Evolutionary conservation across 768 basidiomycete species (phyloP), one percentile per base, ranked within the genome.

Genomic region (Phylloporus arenicola): DNA sequence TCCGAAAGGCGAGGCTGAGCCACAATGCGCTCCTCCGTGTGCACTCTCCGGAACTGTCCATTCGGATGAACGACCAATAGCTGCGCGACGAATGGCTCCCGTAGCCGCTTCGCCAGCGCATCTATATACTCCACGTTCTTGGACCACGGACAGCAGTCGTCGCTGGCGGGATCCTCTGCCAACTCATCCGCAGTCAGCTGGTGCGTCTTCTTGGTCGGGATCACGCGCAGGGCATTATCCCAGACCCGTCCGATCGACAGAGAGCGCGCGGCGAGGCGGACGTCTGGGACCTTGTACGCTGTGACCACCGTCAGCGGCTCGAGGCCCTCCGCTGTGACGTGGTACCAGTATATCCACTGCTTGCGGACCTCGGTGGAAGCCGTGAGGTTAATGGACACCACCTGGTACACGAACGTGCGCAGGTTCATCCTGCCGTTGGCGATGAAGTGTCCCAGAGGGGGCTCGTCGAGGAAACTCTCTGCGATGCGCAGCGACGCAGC

Each of bases 401-500:
- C 57, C 25, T 56, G 59, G 51, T 64, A 52, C 38, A 59, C 59
- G 29, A 64, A 67, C 34, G 42, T 39, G 27, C 60, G 57, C 41
- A 64, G 25, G 50, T 65, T 65, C 64, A 65, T 65, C 51, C 58
- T 48, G 20, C 63, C 63, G 19, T 64, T 65, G 13, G 63, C 63
- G 33, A 64, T 65, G 22, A 63, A 64, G 46, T 65, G 63, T 22
- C 61, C 64, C 4, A 63, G 61, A 8, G 62, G 62, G 3, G 62
- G 64, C 1, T 64, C 58, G 2, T 57, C 24, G 16, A 63, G 48
- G 20, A 64, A 44, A 19, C 35, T 48, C 44, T 63, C 61, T 1
- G 61, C 54, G 19, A 57, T 16, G 2, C 50, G 58, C 29, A 64
- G 14, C 12, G 50, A 11, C 0, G 40, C 29, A 14, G 61, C 58